A percentile compares a stretch with the other conserved stretches of the same genome.
Evolutionary conservation across 148 eudicot genomes (phyloP).

Genomic region (Rhododendron ovatum): DNA sequence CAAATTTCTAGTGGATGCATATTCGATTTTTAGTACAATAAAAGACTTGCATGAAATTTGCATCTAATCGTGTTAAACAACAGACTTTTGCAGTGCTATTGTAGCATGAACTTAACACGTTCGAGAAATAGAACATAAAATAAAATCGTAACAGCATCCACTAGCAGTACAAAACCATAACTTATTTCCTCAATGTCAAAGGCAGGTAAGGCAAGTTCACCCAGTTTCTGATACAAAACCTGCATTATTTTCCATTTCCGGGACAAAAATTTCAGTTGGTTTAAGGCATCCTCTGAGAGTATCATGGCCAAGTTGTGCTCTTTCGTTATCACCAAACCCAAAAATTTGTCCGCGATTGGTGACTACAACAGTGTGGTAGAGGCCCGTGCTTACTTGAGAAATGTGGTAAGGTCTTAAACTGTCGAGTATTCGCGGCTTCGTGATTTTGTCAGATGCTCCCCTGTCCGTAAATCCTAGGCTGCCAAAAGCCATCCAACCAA

Average conservation of each 20-base stretch:
- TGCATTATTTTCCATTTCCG: slow-evolving; percentile 23
- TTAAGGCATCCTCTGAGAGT: slow-evolving; percentile 60
- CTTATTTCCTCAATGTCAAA: background rate
- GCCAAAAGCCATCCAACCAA: slow-evolving; percentile 95
- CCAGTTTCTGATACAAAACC: slow-evolving; percentile 13
- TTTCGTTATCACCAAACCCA: slow-evolving; percentile 92
- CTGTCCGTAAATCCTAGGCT: slow-evolving; percentile 87
- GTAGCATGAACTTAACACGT: background rate
- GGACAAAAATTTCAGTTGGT: slow-evolving; percentile 66
- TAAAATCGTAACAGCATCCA: background rate
- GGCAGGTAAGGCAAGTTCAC: background rate
- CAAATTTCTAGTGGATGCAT: background rate
- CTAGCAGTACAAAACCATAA: background rate
- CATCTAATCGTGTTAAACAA: background rate
- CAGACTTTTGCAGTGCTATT: background rate
- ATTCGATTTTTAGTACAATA: background rate
- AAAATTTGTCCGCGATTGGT: slow-evolving; percentile 70
- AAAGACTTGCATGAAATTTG: background rate
- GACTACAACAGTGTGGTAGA: slow-evolving; percentile 81
- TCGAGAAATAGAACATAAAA: background rate
- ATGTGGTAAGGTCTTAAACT: slow-evolving; percentile 68
- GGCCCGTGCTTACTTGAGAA: slow-evolving; percentile 86
- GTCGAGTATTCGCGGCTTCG: slow-evolving; percentile 50
- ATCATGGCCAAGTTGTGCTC: slow-evolving; percentile 91
- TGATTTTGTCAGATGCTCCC: slow-evolving; percentile 66